phyloP scores from a whole-genome alignment of 2,329 filamentous ascomycete species.

The Ceratocystis papillata region DNA sequence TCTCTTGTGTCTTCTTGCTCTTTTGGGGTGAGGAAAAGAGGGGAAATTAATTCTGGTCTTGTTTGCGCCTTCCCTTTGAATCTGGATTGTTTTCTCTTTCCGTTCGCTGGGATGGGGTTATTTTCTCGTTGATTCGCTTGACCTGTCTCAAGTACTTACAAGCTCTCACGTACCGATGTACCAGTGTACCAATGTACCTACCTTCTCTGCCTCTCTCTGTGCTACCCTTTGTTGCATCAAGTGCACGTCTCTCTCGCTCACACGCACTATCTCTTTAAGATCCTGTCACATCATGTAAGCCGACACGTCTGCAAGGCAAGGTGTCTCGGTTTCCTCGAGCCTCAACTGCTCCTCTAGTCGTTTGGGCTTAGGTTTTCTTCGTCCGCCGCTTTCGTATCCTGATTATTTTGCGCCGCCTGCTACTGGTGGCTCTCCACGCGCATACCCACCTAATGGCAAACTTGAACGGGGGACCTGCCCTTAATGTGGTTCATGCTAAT shows the following conservation, averaged over 20 bases:
- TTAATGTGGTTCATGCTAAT: too few species aligned
- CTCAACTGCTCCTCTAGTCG: not conserved
- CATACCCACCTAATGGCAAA: too few species aligned
- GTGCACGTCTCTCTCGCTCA: not conserved
- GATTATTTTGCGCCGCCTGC: not conserved
- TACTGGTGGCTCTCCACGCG: too few species aligned
- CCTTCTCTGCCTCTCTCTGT: not conserved
- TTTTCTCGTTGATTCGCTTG: too few species aligned
- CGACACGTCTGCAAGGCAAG: not conserved
- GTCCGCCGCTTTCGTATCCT: not conserved
- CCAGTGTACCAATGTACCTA: not conserved
- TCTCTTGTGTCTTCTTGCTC: not conserved
- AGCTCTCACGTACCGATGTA: not conserved
- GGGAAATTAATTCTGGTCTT: not conserved
- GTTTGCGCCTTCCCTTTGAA: not conserved
- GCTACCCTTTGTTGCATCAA: not conserved
- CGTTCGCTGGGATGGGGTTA: not conserved
- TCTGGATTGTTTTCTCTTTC: conserved; percentile 10
- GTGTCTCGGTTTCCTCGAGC: not conserved
- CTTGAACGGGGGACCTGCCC: too few species aligned
- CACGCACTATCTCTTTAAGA: too few species aligned
- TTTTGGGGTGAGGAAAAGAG: not conserved
- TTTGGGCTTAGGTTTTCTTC: not conserved
- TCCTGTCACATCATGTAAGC: not conserved
- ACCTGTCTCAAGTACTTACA: not conserved